These are phyloP conservation scores for Microcera coccophila DNA, from an alignment of 2,329 filamentous ascomycete genomes.

Conservation along the genomic window DNA sequence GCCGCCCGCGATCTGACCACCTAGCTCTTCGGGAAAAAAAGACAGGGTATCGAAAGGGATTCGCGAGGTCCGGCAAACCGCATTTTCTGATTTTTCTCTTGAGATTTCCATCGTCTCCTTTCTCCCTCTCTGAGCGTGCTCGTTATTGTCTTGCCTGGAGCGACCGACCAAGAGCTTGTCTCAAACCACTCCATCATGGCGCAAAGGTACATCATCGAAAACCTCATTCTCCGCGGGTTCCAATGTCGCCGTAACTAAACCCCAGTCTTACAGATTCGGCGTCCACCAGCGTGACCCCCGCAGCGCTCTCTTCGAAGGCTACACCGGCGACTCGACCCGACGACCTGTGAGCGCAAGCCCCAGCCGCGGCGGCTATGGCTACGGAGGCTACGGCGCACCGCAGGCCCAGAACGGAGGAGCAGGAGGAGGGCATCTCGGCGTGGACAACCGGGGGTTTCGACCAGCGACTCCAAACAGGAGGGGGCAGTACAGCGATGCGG, in stretches of 20 bases:
- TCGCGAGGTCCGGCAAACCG: conserved; percentile 13
- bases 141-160: background rate
- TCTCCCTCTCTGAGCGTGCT: conserved; percentile 2
- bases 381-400: conserved; percentile 33
- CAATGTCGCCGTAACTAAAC: background rate
- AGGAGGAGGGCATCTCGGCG: conserved; percentile 8
- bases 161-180: background rate
- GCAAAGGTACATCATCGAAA: conserved; percentile 31
- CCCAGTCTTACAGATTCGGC: conserved; percentile 53
- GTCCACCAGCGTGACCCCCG: conserved; percentile 71
- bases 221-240: background rate
- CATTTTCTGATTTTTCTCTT: conserved; percentile 8
- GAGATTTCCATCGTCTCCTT: conserved; percentile 1
- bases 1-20: background rate
- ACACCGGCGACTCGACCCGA: conserved; percentile 48
- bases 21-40: background rate
- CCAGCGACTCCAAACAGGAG: conserved; percentile 70
- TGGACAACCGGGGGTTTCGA: conserved; percentile 45
- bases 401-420: conserved; percentile 5
- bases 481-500: conserved; percentile 89
- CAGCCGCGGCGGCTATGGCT: conserved; percentile 50
- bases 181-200: conserved; percentile 29
- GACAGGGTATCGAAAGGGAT: conserved; percentile 6
- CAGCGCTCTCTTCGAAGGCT: conserved; percentile 72
- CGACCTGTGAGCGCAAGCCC: conserved; percentile 46